Conservation (phyloP, 495 filamentous ascomycete genomes). For the Tuber magnatum region DNA sequence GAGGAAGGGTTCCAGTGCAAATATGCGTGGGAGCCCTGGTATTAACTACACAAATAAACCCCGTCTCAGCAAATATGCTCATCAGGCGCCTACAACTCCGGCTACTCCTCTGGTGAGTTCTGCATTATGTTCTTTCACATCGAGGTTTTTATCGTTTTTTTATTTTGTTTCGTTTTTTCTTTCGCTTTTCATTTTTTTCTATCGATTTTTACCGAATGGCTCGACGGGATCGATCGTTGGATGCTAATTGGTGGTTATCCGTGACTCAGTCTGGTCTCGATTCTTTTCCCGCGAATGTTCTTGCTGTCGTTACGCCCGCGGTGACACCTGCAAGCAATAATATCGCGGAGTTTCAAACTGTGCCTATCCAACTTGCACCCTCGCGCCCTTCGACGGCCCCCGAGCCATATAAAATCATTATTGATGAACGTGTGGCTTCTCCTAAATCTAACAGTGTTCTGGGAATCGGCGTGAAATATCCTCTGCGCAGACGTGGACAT, state of each 20-base stretch:
- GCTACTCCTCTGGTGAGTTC: not conserved
- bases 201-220: not conserved
- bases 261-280: constrained; percentile 4
- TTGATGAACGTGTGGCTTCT: constrained; percentile 2
- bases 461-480: not conserved
- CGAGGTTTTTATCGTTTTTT: not conserved
- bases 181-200: not conserved
- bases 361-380: not conserved
- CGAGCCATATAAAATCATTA: not conserved
- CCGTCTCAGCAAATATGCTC: constrained; percentile 1
- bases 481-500: constrained; percentile 1
- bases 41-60: not conserved
- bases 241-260: not conserved
- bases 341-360: constrained; percentile 2
- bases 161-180: not conserved
- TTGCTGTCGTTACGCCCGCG: not conserved
- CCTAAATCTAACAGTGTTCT: not conserved
- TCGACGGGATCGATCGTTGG: constrained; percentile 1
- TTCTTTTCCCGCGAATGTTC: constrained; percentile 1
- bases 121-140: not conserved
- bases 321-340: not conserved
- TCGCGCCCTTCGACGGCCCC: constrained; percentile 13
- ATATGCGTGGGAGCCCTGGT: constrained; percentile 6
- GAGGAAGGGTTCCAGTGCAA: constrained; percentile 1
- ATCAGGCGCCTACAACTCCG: constrained; percentile 4